phyloP scores from a whole-genome alignment of 345 rosid species.

The Eucalyptus camaldulensis region DNA sequence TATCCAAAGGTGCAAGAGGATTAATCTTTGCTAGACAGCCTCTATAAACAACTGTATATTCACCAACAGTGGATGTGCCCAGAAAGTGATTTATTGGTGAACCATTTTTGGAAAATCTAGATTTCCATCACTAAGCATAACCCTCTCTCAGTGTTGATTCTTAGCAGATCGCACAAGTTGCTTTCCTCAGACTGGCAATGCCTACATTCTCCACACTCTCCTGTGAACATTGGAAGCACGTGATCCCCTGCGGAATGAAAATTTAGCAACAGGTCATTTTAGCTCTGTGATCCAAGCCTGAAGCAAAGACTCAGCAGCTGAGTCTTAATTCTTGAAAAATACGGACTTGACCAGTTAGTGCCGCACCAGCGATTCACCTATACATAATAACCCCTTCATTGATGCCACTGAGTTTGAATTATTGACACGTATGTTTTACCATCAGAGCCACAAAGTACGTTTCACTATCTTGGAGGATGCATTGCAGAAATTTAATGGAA shows the following conservation, averaged over 20 bases:
- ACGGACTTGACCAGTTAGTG: background rate
- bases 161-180: constrained; percentile 22
- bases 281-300: background rate
- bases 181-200: constrained; percentile 24
- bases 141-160: constrained; percentile 11
- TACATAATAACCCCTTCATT: background rate
- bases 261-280: background rate
- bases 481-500: background rate
- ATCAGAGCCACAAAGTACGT: background rate
- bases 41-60: constrained; percentile 14
- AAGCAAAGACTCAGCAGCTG: background rate
- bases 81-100: constrained; percentile 11
- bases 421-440: background rate
- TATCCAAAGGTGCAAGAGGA: constrained; percentile 17
- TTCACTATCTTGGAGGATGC: background rate
- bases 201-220: constrained; percentile 23
- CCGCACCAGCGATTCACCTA: background rate
- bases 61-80: constrained; percentile 21
- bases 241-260: background rate
- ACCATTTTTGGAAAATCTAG: constrained; percentile 16
- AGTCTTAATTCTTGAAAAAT: background rate
- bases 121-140: constrained; percentile 15
- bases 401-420: background rate
- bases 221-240: constrained; percentile 35
- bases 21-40: constrained; percentile 26